Conservation (phyloP, 2,329 filamentous ascomycete genomes). For the Aspergillus vadensis region DNA sequence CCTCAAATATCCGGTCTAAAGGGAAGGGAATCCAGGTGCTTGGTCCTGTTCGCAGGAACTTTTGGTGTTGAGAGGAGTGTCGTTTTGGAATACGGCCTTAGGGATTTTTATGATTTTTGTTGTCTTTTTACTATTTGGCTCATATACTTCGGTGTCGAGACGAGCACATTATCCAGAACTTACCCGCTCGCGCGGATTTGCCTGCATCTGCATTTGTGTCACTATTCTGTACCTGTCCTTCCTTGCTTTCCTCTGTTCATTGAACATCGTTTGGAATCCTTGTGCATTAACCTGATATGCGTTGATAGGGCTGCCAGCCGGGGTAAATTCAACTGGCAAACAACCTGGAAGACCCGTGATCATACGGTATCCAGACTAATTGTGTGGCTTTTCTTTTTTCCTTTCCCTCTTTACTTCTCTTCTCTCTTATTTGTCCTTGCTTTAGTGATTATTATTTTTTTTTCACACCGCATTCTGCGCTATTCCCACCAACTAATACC, state of each 20-base stretch:
- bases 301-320: not conserved
- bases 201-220: not conserved
- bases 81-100: not conserved
- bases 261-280: not conserved
- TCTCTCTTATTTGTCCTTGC: not conserved
- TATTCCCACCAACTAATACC: not conserved
- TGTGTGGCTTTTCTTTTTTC: not conserved
- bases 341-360: not conserved
- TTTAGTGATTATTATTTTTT: not conserved
- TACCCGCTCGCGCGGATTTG: not conserved
- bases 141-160: not conserved
- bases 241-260: not conserved
- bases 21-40: not conserved
- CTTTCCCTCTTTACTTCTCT: not conserved
- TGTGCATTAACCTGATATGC: not conserved
- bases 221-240: not conserved
- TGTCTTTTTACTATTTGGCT: not conserved
- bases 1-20: slow-evolving; percentile 7
- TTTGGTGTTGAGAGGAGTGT: not conserved
- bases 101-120: not conserved
- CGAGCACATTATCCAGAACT: not conserved
- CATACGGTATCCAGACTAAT: not conserved
- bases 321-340: not conserved
- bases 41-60: not conserved
- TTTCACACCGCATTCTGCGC: not conserved